Percentiles rank a stretch among this genome's conserved stretches.
Conservation (phyloP, 805 yeast species). For the Cyberlindnera bimundalis region DNA sequence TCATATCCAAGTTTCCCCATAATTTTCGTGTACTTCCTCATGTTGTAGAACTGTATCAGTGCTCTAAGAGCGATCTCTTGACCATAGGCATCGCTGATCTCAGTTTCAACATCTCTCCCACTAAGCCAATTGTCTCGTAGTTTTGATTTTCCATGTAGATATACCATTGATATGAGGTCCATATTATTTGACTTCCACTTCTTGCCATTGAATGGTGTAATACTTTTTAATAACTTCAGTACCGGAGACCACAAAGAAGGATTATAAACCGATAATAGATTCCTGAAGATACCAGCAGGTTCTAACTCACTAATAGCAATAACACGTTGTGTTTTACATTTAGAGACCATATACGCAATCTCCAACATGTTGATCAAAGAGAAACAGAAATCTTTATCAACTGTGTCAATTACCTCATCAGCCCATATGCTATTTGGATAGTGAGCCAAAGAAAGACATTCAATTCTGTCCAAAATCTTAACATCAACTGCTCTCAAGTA, state of each 20-base stretch:
- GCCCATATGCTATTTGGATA: constrained; percentile 12
- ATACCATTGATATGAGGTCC: constrained; percentile 89
- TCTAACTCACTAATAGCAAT: constrained; percentile 58
- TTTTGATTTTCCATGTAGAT: constrained; percentile 66
- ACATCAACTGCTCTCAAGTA: constrained; percentile 20
- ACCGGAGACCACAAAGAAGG: constrained; percentile 62
- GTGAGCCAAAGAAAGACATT: constrained; percentile 21
- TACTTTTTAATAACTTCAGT: constrained; percentile 67
- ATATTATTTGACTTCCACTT: constrained; percentile 92
- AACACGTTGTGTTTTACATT: constrained; percentile 71
- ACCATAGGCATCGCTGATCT: constrained; percentile 71
- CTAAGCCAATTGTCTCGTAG: constrained; percentile 85
- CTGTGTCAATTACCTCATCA: background rate
- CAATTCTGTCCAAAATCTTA: constrained; percentile 30
- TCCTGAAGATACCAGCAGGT: constrained; percentile 60
- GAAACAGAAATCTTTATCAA: constrained; percentile 39
- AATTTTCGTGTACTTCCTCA: constrained; percentile 48
- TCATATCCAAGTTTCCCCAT: constrained; percentile 59
- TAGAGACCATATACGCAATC: constrained; percentile 53
- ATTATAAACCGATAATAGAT: constrained; percentile 59
- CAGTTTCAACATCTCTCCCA: constrained; percentile 74
- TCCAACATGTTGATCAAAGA: constrained; percentile 50
- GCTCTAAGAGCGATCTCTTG: constrained; percentile 85
- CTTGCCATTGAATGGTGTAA: constrained; percentile 87
- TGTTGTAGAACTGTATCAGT: constrained; percentile 71